A percentile compares a stretch with the other conserved stretches of the same genome.
Evolutionary conservation across 83 land plant genomes (phyloP).

Genomic region (Diphasiastrum complanatum): DNA sequence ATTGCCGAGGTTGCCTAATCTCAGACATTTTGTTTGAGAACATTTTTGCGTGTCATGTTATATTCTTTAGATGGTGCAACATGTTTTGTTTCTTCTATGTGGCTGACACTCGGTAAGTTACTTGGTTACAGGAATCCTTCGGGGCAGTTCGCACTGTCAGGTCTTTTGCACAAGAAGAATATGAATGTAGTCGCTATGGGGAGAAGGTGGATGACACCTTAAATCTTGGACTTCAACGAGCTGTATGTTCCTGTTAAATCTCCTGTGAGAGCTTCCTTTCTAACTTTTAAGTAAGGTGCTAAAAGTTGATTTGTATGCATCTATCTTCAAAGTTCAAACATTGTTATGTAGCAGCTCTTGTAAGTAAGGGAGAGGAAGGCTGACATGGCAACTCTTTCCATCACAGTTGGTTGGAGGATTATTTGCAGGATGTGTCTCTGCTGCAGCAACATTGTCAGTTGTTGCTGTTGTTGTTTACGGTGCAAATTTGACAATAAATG

Average conservation of each 20-base stretch:
- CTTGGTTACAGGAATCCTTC: constrained; percentile 86
- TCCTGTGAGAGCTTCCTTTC: background rate
- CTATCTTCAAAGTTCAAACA: background rate
- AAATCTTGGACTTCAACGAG: constrained; percentile 81
- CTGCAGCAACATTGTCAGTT: constrained; percentile 86
- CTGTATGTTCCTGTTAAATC: constrained; percentile 50
- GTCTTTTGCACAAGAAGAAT: constrained; percentile 90
- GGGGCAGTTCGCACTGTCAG: constrained; percentile 94
- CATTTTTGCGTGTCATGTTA: too few species aligned
- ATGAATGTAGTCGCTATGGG: constrained; percentile 66
- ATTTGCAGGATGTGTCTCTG: constrained; percentile 82
- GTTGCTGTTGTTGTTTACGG: constrained; percentile 90
- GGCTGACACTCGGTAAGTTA: background rate
- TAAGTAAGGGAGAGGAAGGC: too few species aligned
- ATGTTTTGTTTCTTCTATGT: too few species aligned
- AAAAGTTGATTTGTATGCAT: background rate
- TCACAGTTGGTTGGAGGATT: constrained; percentile 74
- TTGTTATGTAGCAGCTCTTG: background rate
- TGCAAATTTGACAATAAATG: constrained; percentile 71
- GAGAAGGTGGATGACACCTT: constrained; percentile 81
- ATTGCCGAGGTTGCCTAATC: constrained; percentile 79
- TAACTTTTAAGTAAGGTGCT: background rate
- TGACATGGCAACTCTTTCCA: constrained; percentile 5
- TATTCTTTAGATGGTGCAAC: too few species aligned
- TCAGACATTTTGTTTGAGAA: background rate